phyloP scores from a whole-genome alignment of 2,329 filamentous ascomycete genomes.

The Trichoderma sp. region DNA sequence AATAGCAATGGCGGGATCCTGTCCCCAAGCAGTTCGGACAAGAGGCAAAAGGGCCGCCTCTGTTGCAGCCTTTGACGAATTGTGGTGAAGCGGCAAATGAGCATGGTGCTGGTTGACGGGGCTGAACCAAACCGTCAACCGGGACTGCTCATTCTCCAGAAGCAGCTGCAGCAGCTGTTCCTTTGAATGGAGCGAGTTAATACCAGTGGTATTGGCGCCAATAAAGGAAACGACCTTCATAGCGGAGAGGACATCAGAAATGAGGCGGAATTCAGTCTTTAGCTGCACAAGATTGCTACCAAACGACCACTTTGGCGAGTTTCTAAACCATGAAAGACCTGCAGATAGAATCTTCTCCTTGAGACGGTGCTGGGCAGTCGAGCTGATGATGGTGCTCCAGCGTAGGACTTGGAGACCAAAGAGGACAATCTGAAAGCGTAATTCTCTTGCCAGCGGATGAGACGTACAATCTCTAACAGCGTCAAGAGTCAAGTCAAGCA shows the following conservation, averaged over 20 bases:
- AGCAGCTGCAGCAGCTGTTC: constrained; percentile 81
- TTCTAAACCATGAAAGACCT: constrained; percentile 84
- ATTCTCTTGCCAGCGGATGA: constrained; percentile 86
- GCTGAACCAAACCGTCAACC: constrained; percentile 86
- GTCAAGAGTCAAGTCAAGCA: constrained; percentile 77
- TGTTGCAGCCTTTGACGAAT: constrained; percentile 42
- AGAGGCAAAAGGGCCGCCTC: constrained; percentile 60
- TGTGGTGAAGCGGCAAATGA: constrained; percentile 44
- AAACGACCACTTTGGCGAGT: constrained; percentile 87
- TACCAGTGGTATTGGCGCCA: constrained; percentile 53
- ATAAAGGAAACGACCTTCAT: constrained; percentile 66
- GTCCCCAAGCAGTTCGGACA: constrained; percentile 81
- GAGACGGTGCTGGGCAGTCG: constrained; percentile 71
- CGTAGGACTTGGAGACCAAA: constrained; percentile 79
- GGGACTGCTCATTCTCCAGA: constrained; percentile 79
- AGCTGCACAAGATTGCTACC: constrained; percentile 91
- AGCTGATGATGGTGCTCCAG: constrained; percentile 67
- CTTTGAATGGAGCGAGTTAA: constrained; percentile 72
- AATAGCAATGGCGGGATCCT: constrained; percentile 83
- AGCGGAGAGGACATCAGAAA: constrained; percentile 71
- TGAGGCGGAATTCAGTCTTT: constrained; percentile 84
- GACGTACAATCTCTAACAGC: constrained; percentile 69
- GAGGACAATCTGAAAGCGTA: constrained; percentile 85
- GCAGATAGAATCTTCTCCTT: constrained; percentile 89
- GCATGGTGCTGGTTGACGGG: constrained; percentile 64